Evolutionary conservation across 192 early-diverging fungal species (phyloP).

Genomic region (Coemansia sp.): DNA sequence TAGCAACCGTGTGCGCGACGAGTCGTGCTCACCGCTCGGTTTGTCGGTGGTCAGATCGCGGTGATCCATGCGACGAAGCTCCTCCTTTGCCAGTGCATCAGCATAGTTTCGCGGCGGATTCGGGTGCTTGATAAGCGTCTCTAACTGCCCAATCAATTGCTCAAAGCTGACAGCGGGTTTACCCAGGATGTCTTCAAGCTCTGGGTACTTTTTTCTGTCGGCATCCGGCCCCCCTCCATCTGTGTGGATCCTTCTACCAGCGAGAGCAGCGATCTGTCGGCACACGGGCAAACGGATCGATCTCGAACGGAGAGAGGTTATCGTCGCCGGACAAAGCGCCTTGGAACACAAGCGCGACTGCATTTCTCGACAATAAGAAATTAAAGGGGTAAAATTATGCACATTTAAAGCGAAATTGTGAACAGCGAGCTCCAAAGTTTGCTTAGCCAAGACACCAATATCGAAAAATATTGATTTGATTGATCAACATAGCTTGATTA

Average conservation of each 20-base stretch:
- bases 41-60: slow-evolving; percentile 25
- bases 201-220: slow-evolving; percentile 19
- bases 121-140: slow-evolving; percentile 45
- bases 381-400: background rate
- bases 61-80: slow-evolving; percentile 32
- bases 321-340: slow-evolving; percentile 2
- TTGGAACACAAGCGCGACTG: slow-evolving; percentile 34
- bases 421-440: background rate
- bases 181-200: slow-evolving; percentile 33
- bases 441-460: background rate
- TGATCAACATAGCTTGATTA: slow-evolving; percentile 1
- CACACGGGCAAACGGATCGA: background rate
- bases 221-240: background rate
- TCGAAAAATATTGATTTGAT: background rate
- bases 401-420: background rate
- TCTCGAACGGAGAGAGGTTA: background rate
- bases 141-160: slow-evolving; percentile 43
- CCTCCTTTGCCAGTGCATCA: slow-evolving; percentile 53
- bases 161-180: slow-evolving; percentile 31
- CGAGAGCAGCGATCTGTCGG: background rate
- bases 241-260: background rate
- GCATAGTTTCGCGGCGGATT: slow-evolving; percentile 51
- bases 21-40: background rate
- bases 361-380: slow-evolving; percentile 14
- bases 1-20: background rate